Conservation (phyloP, 2,329 filamentous ascomycete species). For the Neopestalotiopsis rosae region DNA sequence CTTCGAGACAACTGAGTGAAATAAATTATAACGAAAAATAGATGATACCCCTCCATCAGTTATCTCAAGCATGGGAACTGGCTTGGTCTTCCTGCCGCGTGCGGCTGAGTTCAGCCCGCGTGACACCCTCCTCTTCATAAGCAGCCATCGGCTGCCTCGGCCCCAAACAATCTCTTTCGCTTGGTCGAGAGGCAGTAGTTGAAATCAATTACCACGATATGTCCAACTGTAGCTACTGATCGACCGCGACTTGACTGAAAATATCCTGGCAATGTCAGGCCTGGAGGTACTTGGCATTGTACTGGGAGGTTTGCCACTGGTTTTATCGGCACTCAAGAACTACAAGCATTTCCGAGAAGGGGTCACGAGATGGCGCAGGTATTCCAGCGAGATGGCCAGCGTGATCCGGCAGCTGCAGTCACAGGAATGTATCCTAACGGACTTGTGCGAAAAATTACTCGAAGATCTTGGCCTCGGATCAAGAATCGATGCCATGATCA, state of each 20-base stretch:
- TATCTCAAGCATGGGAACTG: too few species aligned
- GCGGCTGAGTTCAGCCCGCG: too few species aligned
- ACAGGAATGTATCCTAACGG: background rate
- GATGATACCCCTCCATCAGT: too few species aligned
- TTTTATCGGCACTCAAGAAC: background rate
- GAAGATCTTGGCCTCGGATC: background rate
- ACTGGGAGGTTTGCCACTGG: background rate
- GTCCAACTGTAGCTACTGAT: background rate
- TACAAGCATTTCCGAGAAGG: background rate
- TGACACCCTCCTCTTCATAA: too few species aligned
- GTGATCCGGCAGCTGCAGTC: background rate
- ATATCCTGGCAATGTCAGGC: background rate
- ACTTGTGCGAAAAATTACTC: background rate
- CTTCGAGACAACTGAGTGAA: too few species aligned
- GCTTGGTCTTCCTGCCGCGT: too few species aligned
- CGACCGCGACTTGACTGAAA: background rate
- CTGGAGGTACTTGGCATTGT: conserved; percentile 1
- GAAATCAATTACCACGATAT: too few species aligned
- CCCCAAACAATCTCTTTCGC: too few species aligned
- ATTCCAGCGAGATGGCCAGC: background rate
- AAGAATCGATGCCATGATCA: background rate
- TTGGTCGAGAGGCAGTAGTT: too few species aligned
- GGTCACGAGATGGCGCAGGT: background rate
- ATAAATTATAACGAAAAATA: too few species aligned
- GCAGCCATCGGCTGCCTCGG: too few species aligned